phyloP scores from a whole-genome alignment of 2,329 filamentous ascomycete genomes.

The Aureobasidium sp. region DNA sequence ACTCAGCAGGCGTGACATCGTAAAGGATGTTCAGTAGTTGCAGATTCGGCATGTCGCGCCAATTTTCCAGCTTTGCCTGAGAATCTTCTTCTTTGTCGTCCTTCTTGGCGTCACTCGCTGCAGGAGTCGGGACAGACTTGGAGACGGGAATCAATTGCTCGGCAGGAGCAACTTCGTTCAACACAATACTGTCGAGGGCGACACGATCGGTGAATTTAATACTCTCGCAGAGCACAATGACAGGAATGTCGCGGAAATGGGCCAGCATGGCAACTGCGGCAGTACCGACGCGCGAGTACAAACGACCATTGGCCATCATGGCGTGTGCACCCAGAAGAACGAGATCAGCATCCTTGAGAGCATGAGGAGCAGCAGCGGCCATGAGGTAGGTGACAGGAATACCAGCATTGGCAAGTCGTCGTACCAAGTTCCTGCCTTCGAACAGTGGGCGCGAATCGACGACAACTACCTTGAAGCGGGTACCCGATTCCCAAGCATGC shows the following conservation, averaged over 20 bases:
- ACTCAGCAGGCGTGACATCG: conserved; percentile 82
- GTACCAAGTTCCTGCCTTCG: conserved; percentile 65
- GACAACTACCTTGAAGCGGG: conserved; percentile 74
- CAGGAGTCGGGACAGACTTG: not conserved
- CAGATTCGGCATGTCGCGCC: conserved; percentile 53
- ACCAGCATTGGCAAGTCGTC: conserved; percentile 60
- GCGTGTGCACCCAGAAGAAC: conserved; percentile 84
- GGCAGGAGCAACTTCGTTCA: conserved; percentile 82
- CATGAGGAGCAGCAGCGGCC: conserved; percentile 68
- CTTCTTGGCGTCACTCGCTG: conserved; percentile 15
- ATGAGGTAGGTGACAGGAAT: conserved; percentile 76
- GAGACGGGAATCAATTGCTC: conserved; percentile 49
- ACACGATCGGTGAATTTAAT: conserved; percentile 92
- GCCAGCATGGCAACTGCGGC: conserved; percentile 81
- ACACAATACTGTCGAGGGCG: conserved; percentile 83
- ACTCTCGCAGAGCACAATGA: conserved; percentile 86
- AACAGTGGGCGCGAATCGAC: conserved; percentile 69
- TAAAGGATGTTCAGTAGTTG: conserved; percentile 73
- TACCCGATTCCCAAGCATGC: conserved; percentile 61
- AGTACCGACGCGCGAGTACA: conserved; percentile 84
- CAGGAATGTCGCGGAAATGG: conserved; percentile 65
- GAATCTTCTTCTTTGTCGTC: conserved; percentile 28
- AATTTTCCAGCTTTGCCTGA: conserved; percentile 39
- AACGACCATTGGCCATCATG: conserved; percentile 88
- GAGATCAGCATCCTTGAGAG: conserved; percentile 63